Conservation (phyloP, 163 green algal genomes). For the Chlorella variabilis region DNA sequence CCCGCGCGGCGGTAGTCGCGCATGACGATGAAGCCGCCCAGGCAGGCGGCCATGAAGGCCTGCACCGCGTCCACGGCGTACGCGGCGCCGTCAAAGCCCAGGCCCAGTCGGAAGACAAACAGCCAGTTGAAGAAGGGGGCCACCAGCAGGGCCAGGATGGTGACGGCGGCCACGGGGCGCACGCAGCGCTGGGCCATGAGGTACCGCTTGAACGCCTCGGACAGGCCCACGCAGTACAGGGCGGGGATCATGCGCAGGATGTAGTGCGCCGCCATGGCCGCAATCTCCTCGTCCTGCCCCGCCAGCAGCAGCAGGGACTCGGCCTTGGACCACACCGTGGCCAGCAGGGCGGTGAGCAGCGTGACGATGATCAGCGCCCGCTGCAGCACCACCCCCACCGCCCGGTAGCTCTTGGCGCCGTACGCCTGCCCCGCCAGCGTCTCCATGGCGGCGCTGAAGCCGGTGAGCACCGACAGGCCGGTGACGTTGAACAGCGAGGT, state of each 20-base stretch:
- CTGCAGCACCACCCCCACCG: conserved; percentile 43
- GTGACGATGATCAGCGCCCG: conserved; percentile 33
- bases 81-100: conserved; percentile 35
- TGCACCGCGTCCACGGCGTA: conserved; percentile 12
- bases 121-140: conserved; percentile 21
- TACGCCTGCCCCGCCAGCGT: conserved; percentile 36
- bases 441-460: conserved; percentile 30
- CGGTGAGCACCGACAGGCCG: conserved; percentile 11
- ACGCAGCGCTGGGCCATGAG: conserved; percentile 35
- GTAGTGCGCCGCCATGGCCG: conserved; percentile 2
- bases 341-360: conserved; percentile 22
- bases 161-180: conserved; percentile 27
- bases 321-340: conserved; percentile 15
- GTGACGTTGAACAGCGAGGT: conserved; percentile 40
- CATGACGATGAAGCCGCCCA: too few relatives aligned
- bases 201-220: conserved; percentile 38
- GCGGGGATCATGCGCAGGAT: conserved; percentile 18
- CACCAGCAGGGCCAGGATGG: neutral
- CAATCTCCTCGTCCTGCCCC: conserved; percentile 33
- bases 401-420: conserved; percentile 11
- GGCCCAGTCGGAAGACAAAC: conserved; percentile 15
- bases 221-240: conserved; percentile 22
- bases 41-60: neutral
- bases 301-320: conserved; percentile 22
- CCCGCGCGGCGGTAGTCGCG: neutral